A percentile compares a stretch with the other conserved stretches of the same genome.
Evolutionary conservation across 768 basidiomycete genomes (phyloP).

Genomic region (Candolleomyces efflorescens): DNA sequence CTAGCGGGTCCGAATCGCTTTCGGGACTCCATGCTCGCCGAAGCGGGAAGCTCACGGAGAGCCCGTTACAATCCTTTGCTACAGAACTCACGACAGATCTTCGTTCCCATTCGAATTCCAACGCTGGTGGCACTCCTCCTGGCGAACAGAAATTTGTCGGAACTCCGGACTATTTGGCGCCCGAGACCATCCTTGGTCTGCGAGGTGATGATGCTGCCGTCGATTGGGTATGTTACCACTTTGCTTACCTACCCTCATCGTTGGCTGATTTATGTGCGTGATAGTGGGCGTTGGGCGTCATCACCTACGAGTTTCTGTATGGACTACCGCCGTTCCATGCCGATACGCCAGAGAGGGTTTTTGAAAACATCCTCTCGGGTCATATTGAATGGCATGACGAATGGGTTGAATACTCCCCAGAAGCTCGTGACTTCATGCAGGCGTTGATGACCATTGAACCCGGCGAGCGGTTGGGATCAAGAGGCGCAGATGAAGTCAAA

Average conservation of each 20-base stretch:
- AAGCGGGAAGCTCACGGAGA: constrained; percentile 53
- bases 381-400: constrained; percentile 96
- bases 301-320: constrained; percentile 97
- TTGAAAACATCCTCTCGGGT: constrained; percentile 95
- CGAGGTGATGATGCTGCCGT: constrained; percentile 93
- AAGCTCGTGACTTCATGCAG: constrained; percentile 88
- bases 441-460: constrained; percentile 81
- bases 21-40: constrained; percentile 51
- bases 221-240: constrained; percentile 75
- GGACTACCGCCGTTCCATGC: constrained; percentile 98
- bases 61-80: constrained; percentile 83
- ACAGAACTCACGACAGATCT: constrained; percentile 81
- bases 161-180: constrained; percentile 96
- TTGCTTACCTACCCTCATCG: constrained; percentile 6
- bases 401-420: constrained; percentile 79
- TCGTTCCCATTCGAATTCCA: constrained; percentile 68
- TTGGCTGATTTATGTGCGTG: constrained; percentile 14
- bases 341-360: constrained; percentile 94
- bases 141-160: constrained; percentile 94
- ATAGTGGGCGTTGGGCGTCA: constrained; percentile 98
- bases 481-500: constrained; percentile 92
- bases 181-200: constrained; percentile 92
- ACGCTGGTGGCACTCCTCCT: constrained; percentile 52
- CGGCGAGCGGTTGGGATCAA: constrained; percentile 70
- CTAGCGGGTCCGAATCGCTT: constrained; percentile 77